Evolutionary conservation across 441 rosid genomes (phyloP).

Genomic region (Flueggea neowawraea): DNA sequence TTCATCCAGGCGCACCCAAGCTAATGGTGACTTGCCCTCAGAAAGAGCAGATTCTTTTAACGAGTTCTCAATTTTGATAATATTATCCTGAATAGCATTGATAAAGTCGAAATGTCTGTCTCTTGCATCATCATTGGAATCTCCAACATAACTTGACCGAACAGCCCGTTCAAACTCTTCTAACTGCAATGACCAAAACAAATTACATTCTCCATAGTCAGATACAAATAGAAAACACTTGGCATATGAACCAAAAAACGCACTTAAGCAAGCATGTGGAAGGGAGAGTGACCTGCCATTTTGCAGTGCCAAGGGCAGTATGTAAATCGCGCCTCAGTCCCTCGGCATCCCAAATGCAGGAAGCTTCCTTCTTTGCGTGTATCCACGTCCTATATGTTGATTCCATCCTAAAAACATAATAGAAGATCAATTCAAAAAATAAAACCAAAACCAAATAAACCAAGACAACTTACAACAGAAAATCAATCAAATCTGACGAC

Average conservation of each 20-base stretch:
- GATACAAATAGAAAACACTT: not conserved
- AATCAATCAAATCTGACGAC: too few species aligned
- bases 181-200: slow-evolving; percentile 45
- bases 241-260: not conserved
- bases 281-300: slow-evolving; percentile 74
- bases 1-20: slow-evolving; percentile 75
- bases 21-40: slow-evolving; percentile 44
- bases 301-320: slow-evolving; percentile 75
- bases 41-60: slow-evolving; percentile 42
- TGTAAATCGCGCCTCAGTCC: slow-evolving; percentile 66
- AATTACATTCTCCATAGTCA: not conserved
- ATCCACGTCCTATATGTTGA: slow-evolving; percentile 85
- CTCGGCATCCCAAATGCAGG: slow-evolving; percentile 54
- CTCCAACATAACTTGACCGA: slow-evolving; percentile 41
- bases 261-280: not conserved
- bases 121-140: slow-evolving; percentile 44
- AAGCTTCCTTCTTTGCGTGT: slow-evolving; percentile 43
- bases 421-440: not conserved
- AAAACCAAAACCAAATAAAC: not conserved
- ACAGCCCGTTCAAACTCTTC: slow-evolving; percentile 85
- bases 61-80: slow-evolving; percentile 46
- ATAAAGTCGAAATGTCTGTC: slow-evolving; percentile 70
- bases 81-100: slow-evolving; percentile 56
- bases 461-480: not conserved
- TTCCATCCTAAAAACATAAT: slow-evolving; percentile 65